These are phyloP conservation scores for Globisporangium iwayamae DNA, from an alignment of 352 stramenopile genomes.

Conservation along the genomic window DNA sequence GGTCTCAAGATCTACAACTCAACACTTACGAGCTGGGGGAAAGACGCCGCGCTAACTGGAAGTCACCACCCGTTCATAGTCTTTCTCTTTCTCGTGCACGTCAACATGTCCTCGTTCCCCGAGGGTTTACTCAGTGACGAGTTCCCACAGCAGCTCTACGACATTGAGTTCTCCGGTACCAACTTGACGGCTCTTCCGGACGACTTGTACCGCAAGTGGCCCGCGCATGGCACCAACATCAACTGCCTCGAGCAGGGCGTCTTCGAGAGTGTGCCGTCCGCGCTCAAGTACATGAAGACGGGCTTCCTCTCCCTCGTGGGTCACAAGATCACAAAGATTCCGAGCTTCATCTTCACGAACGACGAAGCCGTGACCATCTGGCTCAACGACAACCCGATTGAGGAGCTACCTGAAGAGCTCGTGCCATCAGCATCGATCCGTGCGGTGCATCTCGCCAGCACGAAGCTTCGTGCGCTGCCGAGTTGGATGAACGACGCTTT, in stretches of 20 bases:
- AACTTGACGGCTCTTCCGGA: slow-evolving; percentile 33
- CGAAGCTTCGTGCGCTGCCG: not conserved
- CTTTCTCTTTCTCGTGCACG: slow-evolving; percentile 27
- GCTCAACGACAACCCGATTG: slow-evolving; percentile 24
- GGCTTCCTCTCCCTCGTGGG: slow-evolving; percentile 24
- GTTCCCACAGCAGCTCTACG: slow-evolving; percentile 27
- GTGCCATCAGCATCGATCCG: slow-evolving; percentile 11
- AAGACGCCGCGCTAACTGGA: slow-evolving; percentile 24
- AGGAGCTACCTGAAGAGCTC: slow-evolving; percentile 14
- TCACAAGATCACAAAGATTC: slow-evolving; percentile 17
- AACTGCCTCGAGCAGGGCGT: slow-evolving; percentile 22
- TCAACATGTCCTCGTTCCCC: slow-evolving; percentile 37
- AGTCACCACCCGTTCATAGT: slow-evolving; percentile 24
- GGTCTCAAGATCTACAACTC: slow-evolving; percentile 44
- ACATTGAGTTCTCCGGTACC: slow-evolving; percentile 38
- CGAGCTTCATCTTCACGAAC: slow-evolving; percentile 15
- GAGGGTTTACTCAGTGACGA: slow-evolving; percentile 27
- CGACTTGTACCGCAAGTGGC: slow-evolving; percentile 32
- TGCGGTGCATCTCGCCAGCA: slow-evolving; percentile 9
- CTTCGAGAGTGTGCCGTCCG: slow-evolving; percentile 14
- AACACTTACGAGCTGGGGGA: slow-evolving; percentile 26
- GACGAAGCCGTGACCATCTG: slow-evolving; percentile 11
- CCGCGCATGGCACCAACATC: not conserved
- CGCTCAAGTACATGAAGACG: slow-evolving; percentile 17
- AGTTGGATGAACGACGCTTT: slow-evolving; percentile 14